phyloP scores from a whole-genome alignment of 345 rosid species.

The Eucalyptus caleyi region DNA sequence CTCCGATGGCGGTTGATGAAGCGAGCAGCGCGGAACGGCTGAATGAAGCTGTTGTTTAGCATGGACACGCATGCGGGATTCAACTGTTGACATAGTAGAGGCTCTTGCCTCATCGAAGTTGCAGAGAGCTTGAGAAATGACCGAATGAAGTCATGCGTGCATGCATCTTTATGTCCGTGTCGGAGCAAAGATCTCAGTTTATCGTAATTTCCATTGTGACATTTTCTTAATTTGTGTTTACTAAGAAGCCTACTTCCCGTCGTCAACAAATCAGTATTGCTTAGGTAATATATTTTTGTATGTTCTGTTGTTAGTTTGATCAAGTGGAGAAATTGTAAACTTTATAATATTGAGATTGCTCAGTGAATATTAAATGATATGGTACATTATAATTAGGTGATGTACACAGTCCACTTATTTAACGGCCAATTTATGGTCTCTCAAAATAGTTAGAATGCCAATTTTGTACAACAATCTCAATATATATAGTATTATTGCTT shows the following conservation, averaged over 20 bases:
- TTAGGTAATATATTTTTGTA: not conserved
- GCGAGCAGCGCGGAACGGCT: not conserved
- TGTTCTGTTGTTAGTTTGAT: not conserved
- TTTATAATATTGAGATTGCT: not conserved
- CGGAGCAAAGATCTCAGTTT: not conserved
- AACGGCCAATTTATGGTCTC: not conserved
- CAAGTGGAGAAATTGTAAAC: not conserved
- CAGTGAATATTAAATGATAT: not conserved
- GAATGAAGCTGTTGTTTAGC: too few relatives aligned
- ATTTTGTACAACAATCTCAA: not conserved
- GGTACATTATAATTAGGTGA: not conserved
- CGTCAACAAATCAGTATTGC: not conserved
- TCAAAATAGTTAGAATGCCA: not conserved
- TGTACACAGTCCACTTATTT: not conserved
- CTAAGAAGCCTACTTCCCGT: not conserved
- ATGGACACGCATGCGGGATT: too few relatives aligned
- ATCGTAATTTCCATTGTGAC: not conserved
- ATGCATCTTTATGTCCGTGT: not conserved
- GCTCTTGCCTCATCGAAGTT: not conserved
- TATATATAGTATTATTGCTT: too few relatives aligned
- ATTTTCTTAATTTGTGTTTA: not conserved
- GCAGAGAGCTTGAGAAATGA: not conserved
- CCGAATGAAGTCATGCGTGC: not conserved
- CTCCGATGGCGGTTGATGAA: too few relatives aligned
- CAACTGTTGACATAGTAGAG: too few relatives aligned